These are phyloP conservation scores for Glomus cerebriforme DNA, from an alignment of 192 early-diverging fungal species.

Conservation along the genomic window DNA sequence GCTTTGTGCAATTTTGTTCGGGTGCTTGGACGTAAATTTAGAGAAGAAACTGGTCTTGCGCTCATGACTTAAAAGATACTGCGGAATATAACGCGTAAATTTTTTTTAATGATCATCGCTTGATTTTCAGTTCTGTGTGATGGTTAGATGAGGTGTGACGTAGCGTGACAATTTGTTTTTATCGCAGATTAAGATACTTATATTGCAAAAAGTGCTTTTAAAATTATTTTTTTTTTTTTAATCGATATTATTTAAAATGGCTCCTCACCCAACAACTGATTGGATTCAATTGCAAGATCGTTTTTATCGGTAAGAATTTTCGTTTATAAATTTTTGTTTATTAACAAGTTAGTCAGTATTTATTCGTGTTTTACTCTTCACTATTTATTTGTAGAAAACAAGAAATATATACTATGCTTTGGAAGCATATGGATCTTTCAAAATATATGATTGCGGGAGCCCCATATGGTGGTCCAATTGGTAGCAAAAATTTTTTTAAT, in stretches of 20 bases:
- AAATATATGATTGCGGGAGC: conserved; percentile 83
- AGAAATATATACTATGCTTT: conserved; percentile 85
- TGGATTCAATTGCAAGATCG: conserved; percentile 62
- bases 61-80: background rate
- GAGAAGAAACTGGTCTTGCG: background rate
- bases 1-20: conserved; percentile 33
- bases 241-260: conserved; percentile 38
- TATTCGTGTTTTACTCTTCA: no score
- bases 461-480: conserved; percentile 91
- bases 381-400: conserved; percentile 55
- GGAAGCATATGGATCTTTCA: conserved; percentile 86
- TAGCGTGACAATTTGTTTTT: background rate
- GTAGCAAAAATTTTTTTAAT: conserved; percentile 45
- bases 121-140: no score
- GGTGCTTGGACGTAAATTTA: conserved; percentile 2
- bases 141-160: background rate
- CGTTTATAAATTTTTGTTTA: background rate
- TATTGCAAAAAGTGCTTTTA: no score
- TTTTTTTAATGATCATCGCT: no score
- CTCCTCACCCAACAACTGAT: conserved; percentile 58
- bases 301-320: conserved; percentile 54
- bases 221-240: no score
- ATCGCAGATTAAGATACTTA: no score
- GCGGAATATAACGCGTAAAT: background rate
- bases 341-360: background rate